These are phyloP conservation scores for Alternaria sp. DNA, from an alignment of 2,329 filamentous ascomycete genomes.

Conservation along the genomic window DNA sequence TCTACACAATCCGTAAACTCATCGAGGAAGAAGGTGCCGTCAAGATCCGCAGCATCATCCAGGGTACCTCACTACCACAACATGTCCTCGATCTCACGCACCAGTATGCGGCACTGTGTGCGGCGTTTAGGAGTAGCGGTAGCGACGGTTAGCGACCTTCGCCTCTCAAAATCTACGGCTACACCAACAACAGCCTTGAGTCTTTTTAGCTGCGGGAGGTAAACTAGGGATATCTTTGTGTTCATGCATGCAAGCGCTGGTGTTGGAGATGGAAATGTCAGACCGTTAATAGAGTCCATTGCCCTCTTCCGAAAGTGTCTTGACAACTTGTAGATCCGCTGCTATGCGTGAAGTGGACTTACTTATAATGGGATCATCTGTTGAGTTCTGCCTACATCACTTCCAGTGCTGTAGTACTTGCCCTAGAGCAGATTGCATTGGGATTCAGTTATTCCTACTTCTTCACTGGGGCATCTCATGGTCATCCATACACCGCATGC, in stretches of 20 bases:
- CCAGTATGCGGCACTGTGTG: slow-evolving; percentile 93
- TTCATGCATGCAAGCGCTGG: slow-evolving; percentile 29
- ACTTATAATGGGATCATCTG: too few relatives aligned
- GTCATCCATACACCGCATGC: slow-evolving; percentile 4
- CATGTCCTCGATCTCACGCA: slow-evolving; percentile 93
- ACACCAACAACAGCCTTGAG: slow-evolving; percentile 16
- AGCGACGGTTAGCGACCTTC: slow-evolving; percentile 72
- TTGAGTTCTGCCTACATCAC: not conserved
- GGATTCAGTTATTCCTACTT: slow-evolving; percentile 12
- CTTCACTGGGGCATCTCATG: slow-evolving; percentile 1
- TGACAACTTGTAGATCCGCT: not conserved
- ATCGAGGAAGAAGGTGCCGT: slow-evolving; percentile 98
- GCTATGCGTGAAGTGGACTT: not conserved
- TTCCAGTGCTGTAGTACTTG: not conserved
- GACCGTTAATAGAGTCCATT: slow-evolving; percentile 6
- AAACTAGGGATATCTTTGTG: slow-evolving; percentile 4
- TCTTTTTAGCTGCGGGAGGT: not conserved
- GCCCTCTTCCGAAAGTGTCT: not conserved
- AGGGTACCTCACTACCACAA: slow-evolving; percentile 92
- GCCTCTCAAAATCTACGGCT: slow-evolving; percentile 25
- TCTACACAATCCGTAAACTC: slow-evolving; percentile 86
- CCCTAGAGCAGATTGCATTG: slow-evolving; percentile 1
- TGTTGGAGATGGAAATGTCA: slow-evolving; percentile 15
- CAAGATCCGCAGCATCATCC: slow-evolving; percentile 96
- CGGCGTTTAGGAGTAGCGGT: slow-evolving; percentile 92